phyloP scores from a whole-genome alignment of 140 eudicot species.

The Stevia rebaudiana region DNA sequence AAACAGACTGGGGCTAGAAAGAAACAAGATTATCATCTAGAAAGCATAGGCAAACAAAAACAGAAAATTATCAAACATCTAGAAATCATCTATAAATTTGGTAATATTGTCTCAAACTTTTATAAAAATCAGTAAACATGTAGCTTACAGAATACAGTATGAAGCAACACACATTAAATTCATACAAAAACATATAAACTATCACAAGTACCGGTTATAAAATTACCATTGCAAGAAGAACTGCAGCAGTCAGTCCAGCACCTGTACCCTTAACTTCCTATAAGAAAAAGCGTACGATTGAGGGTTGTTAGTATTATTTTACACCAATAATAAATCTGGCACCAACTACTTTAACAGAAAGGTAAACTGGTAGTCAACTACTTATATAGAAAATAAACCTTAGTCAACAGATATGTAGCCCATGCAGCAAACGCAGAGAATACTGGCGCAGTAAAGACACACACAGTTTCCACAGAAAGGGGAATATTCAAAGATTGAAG shows the following conservation, averaged over 20 bases:
- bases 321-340: not conserved
- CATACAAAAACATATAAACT: not conserved
- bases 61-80: no score
- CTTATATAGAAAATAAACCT: slow-evolving; percentile 46
- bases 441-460: slow-evolving; percentile 95
- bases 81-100: no score
- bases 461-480: slow-evolving; percentile 94
- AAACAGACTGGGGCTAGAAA: not conserved
- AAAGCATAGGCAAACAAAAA: not conserved
- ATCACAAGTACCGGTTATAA: slow-evolving; percentile 11
- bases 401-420: slow-evolving; percentile 85
- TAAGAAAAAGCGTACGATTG: slow-evolving; percentile 13
- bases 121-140: slow-evolving; percentile 1
- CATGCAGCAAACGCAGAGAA: slow-evolving; percentile 97
- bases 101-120: not conserved
- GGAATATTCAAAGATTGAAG: slow-evolving; percentile 85
- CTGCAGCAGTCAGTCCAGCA: slow-evolving; percentile 96
- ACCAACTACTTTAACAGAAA: not conserved
- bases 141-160: not conserved
- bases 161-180: not conserved
- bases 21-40: slow-evolving; percentile 1
- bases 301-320: slow-evolving; percentile 15
- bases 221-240: slow-evolving; percentile 89
- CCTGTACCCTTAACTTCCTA: slow-evolving; percentile 98
- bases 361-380: slow-evolving; percentile 6